Conservation (phyloP, 768 basidiomycete genomes). For the Rickenella mellea region DNA sequence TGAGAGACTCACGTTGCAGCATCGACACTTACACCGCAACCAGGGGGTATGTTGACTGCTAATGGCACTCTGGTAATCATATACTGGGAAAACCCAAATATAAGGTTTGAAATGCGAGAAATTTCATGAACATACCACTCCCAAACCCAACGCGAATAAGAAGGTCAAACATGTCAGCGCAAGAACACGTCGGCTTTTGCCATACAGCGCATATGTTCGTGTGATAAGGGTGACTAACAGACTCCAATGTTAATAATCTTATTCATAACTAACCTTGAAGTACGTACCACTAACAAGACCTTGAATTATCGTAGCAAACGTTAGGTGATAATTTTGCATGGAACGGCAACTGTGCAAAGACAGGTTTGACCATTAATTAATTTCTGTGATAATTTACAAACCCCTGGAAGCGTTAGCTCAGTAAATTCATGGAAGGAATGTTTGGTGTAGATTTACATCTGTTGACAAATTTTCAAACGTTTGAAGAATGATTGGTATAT, state of each 20-base stretch:
- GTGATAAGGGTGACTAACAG: background rate
- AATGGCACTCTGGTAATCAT: too few species aligned
- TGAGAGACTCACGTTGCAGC: too few species aligned
- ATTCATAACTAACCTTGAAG: background rate
- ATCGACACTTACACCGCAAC: too few species aligned
- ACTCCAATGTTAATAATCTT: too few species aligned
- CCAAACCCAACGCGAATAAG: background rate
- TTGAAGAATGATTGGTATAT: conserved; percentile 9
- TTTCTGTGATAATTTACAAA: background rate
- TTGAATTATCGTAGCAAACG: background rate
- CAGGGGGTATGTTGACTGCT: too few species aligned
- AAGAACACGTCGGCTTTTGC: background rate
- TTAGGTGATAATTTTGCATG: background rate
- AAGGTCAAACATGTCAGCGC: too few species aligned
- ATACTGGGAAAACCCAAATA: background rate
- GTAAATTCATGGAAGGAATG: too few species aligned
- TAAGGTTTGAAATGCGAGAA: background rate
- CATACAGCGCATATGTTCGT: background rate
- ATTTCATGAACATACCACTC: background rate
- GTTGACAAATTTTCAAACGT: background rate
- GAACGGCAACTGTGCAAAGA: background rate
- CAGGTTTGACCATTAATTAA: background rate
- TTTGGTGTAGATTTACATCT: background rate
- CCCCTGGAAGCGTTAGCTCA: too few species aligned
- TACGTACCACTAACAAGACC: background rate